Percentiles rank a stretch among this genome's conserved stretches.
Evolutionary conservation across 495 filamentous ascomycete genomes (phyloP).

Genomic region (Aspergillus mulundensis): DNA sequence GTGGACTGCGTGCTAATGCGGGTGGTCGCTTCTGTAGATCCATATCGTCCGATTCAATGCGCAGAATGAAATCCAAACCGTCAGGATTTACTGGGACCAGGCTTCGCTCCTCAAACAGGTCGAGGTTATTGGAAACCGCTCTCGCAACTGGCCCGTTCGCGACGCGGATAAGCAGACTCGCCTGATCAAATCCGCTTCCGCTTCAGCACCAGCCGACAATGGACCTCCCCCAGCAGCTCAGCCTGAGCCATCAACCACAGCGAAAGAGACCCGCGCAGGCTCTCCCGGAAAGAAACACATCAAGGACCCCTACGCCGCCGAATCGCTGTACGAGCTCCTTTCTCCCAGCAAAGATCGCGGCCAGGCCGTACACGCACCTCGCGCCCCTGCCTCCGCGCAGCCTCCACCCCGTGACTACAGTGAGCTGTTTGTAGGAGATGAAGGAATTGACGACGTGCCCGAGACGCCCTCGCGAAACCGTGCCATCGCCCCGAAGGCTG

Average conservation of each 20-base stretch:
- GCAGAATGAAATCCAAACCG: constrained; percentile 71
- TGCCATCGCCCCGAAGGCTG: constrained; percentile 56
- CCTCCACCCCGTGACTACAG: constrained; percentile 58
- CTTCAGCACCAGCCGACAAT: constrained; percentile 14
- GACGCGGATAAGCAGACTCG: constrained; percentile 81
- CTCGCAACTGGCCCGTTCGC: constrained; percentile 89
- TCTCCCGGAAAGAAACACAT: constrained; percentile 49
- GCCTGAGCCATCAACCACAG: not conserved
- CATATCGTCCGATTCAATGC: constrained; percentile 85
- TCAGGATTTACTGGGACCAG: constrained; percentile 94
- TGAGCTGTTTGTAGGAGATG: constrained; percentile 59
- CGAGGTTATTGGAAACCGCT: constrained; percentile 85
- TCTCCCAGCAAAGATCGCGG: constrained; percentile 34
- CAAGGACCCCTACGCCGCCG: constrained; percentile 70
- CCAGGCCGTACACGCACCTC: constrained; percentile 32
- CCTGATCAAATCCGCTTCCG: constrained; percentile 54
- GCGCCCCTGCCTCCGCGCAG: constrained; percentile 49
- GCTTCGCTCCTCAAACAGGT: constrained; percentile 87
- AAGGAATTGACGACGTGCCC: constrained; percentile 36
- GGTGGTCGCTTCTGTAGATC: constrained; percentile 49
- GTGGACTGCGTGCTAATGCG: not conserved
- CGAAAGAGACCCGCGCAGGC: constrained; percentile 30
- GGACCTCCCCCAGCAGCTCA: constrained; percentile 10
- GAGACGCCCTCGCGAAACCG: constrained; percentile 50
- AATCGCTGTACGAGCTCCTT: constrained; percentile 46